Conservation (phyloP, 2,329 filamentous ascomycete species). For the Fusarium gaditjirri region DNA sequence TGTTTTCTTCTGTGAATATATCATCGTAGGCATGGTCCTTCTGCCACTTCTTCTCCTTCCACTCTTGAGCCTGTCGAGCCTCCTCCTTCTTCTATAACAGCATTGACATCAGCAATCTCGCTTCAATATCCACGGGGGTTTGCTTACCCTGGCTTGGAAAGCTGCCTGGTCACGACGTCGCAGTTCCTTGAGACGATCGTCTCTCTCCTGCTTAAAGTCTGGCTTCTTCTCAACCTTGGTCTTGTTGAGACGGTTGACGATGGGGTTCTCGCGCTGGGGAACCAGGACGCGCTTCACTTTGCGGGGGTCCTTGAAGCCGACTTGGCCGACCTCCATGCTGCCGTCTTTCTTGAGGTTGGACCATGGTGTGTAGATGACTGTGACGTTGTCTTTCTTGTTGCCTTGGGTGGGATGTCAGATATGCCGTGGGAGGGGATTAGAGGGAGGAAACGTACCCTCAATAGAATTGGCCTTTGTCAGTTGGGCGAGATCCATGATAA, state of each 20-base stretch:
- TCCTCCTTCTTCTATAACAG: slow-evolving; percentile 77
- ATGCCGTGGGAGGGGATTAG: background rate
- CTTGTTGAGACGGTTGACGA: slow-evolving; percentile 98
- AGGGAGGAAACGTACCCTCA: slow-evolving; percentile 69
- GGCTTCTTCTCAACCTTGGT: slow-evolving; percentile 90
- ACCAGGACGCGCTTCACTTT: slow-evolving; percentile 86
- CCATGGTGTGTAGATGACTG: slow-evolving; percentile 97
- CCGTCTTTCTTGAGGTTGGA: slow-evolving; percentile 95
- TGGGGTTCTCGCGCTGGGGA: slow-evolving; percentile 81
- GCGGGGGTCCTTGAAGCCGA: slow-evolving; percentile 90
- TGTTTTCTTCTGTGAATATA: slow-evolving; percentile 83
- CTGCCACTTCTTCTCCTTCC: slow-evolving; percentile 90
- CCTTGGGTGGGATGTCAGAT: slow-evolving; percentile 58
- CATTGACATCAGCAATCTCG: background rate
- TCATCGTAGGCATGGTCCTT: slow-evolving; percentile 99
- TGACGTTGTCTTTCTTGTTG: slow-evolving; percentile 99
- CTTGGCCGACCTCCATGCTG: slow-evolving; percentile 94
- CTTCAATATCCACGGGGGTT: too few species aligned
- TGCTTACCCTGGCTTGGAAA: slow-evolving; percentile 68
- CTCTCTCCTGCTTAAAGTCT: slow-evolving; percentile 83
- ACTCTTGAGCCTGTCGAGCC: slow-evolving; percentile 76
- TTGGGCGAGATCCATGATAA: slow-evolving; percentile 92
- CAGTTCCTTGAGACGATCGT: slow-evolving; percentile 77
- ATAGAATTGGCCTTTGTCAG: slow-evolving; percentile 99
- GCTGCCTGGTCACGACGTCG: slow-evolving; percentile 76